Base-by-base conservation (phyloP, 2,329 filamentous ascomycete species). In the Cladophialophora carrionii region DNA sequence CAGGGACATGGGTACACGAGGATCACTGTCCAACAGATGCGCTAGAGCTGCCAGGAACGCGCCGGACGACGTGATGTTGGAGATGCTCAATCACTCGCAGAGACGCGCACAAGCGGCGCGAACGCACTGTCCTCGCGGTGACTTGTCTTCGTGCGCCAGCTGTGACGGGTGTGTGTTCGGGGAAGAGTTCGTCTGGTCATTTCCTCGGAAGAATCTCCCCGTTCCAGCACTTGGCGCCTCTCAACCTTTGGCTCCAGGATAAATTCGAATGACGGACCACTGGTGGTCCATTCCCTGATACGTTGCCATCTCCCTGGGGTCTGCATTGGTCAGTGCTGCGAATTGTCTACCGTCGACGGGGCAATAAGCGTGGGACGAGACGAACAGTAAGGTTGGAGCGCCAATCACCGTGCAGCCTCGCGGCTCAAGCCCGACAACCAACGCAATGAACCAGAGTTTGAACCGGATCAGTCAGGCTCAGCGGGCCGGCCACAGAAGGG, bases 21-120 rank as follows among this genome's bases (percentile, higher is more conserved):
- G 9, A 54, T 54, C 52, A 34, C 52, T 8, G 8, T 54, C 4
- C 29, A 54, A 34, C 52, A 54, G 29, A 54, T 54, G 52, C 20
- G 52, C 29, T 54, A 54, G 29, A 52, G 17, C 24, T 54, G 17
- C 24, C 34, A 26, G 37, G 37, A n/a, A 14, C 22, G 8, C 4
- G 14, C 26, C 2, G 52, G 10, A 34, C 29, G 29, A 17, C 7
- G 12, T 29, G 52, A 34, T 54, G 29, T 54, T 8, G 26, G 5
- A 20, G 29, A n/a, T 10, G 26, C n/a, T n/a, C n/a, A 31, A 53
- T 31, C n/a, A 9, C 24, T 29, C 10, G 24, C 9, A 54, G 51
- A 32, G 32, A 8, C 1, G 26, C 7, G 9, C 48, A 52, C 17
- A 17, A 17, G 17, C 2, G 37, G 37, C 17, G 14, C 37, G 17